phyloP scores from a whole-genome alignment of 768 basidiomycete genomes.

The Mycena sanguinolenta region DNA sequence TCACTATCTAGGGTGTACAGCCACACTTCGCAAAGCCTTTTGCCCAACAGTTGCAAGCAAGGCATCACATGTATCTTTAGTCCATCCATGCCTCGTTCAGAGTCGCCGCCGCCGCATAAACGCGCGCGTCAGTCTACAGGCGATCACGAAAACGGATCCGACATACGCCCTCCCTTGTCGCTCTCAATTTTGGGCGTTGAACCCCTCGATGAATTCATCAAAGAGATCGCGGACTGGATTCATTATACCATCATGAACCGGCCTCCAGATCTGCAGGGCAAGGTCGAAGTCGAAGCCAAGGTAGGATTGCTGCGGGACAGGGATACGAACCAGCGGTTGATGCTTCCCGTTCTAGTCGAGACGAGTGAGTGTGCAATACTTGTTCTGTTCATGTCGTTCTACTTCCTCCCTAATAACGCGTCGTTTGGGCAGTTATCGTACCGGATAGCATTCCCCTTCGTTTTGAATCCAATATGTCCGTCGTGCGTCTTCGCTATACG shows the following conservation, averaged over 20 bases:
- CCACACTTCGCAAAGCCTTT: too few relatives aligned
- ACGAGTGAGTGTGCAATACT: constrained; percentile 71
- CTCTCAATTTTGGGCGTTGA: constrained; percentile 90
- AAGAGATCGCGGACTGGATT: constrained; percentile 91
- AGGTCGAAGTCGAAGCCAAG: constrained; percentile 93
- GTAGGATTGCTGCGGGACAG: constrained; percentile 81
- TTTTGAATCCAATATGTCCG: constrained; percentile 95
- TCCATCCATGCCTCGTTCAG: constrained; percentile 40
- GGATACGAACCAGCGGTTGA: constrained; percentile 66
- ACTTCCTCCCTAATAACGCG: constrained; percentile 16
- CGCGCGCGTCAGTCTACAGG: constrained; percentile 43
- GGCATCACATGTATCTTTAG: not conserved
- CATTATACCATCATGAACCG: constrained; percentile 75
- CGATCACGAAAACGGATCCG: constrained; percentile 44
- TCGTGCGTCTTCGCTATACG: constrained; percentile 61
- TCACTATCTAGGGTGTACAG: too few relatives aligned
- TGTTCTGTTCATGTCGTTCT: too few relatives aligned
- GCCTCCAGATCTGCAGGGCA: constrained; percentile 62
- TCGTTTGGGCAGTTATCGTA: constrained; percentile 67
- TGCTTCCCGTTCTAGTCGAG: constrained; percentile 83
- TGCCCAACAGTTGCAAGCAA: too few relatives aligned
- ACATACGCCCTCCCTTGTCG: constrained; percentile 72
- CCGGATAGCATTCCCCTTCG: constrained; percentile 73
- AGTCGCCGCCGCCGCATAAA: constrained; percentile 48
- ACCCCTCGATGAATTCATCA: constrained; percentile 93